phyloP scores from a whole-genome alignment of 169 alveolate genomes.

The Cryptosporidium baileyi region DNA sequence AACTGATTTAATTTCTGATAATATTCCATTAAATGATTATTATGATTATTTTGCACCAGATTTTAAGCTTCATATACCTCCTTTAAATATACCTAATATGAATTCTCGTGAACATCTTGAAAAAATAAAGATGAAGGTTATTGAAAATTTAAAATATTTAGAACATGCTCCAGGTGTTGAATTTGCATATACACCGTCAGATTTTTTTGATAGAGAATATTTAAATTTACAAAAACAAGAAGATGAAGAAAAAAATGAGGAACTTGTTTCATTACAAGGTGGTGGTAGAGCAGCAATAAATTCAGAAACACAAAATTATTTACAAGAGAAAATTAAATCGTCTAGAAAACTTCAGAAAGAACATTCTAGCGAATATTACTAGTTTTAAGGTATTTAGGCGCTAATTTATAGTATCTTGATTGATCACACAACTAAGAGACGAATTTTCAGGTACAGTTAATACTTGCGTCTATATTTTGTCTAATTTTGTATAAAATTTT shows the following conservation, averaged over 20 bases:
- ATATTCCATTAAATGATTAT: slow-evolving; percentile 93
- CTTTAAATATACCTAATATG: slow-evolving; percentile 89
- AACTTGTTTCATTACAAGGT: slow-evolving; percentile 33
- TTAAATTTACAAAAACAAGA: slow-evolving; percentile 31
- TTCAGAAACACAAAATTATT: not conserved
- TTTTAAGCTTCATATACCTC: slow-evolving; percentile 92
- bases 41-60: slow-evolving; percentile 96
- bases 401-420: not conserved
- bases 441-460: too few relatives aligned
- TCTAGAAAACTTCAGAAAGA: slow-evolving; percentile 29
- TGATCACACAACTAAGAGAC: too few relatives aligned
- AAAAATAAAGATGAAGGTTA: slow-evolving; percentile 86
- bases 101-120: slow-evolving; percentile 94
- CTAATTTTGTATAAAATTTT: too few relatives aligned
- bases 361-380: slow-evolving; percentile 46
- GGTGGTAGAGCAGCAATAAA: slow-evolving; percentile 27
- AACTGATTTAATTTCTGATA: slow-evolving; percentile 88
- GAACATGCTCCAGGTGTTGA: slow-evolving; percentile 96
- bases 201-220: slow-evolving; percentile 81
- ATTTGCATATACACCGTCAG: slow-evolving; percentile 89
- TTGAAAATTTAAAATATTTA: slow-evolving; percentile 90
- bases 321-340: slow-evolving; percentile 5
- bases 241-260: slow-evolving; percentile 52
- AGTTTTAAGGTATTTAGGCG: not conserved
- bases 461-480: too few relatives aligned